Evolutionary conservation across 2,329 filamentous ascomycete genomes (phyloP).

Genomic region (Apiospora kogelbergensis): DNA sequence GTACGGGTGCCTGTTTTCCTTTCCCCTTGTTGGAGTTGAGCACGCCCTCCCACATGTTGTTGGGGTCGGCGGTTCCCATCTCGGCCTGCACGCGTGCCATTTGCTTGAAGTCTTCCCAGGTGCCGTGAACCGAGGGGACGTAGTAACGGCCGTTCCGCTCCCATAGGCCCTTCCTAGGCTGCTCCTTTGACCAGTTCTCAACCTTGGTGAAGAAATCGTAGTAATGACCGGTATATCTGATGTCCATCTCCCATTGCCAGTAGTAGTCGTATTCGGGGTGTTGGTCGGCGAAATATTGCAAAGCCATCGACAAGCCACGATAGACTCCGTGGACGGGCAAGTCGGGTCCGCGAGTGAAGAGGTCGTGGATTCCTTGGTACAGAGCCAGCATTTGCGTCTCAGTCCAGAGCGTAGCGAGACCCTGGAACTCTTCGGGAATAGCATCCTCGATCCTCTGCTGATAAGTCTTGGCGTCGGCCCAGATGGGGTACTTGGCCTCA

Average conservation of each 20-base stretch:
- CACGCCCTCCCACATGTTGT: constrained; percentile 65
- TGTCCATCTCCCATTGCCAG: constrained; percentile 96
- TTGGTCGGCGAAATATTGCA: constrained; percentile 87
- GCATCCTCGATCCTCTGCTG: constrained; percentile 64
- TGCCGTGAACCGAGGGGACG: constrained; percentile 71
- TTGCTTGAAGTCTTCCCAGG: constrained; percentile 77
- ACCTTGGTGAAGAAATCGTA: constrained; percentile 72
- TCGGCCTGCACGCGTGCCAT: constrained; percentile 76
- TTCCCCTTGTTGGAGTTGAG: constrained; percentile 42
- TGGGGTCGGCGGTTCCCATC: constrained; percentile 62
- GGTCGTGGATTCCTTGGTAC: constrained; percentile 84
- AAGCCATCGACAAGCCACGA: constrained; percentile 87
- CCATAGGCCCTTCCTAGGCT: constrained; percentile 80
- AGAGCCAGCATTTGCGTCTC: constrained; percentile 89
- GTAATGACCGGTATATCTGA: constrained; percentile 86
- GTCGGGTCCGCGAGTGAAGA: constrained; percentile 63
- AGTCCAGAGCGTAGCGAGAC: constrained; percentile 89
- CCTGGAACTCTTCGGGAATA: constrained; percentile 81
- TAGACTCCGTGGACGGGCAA: constrained; percentile 90
- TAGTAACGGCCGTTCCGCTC: constrained; percentile 79
- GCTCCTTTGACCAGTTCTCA: constrained; percentile 66
- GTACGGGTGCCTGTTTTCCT: constrained; percentile 28
- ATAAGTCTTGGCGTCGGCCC: constrained; percentile 72
- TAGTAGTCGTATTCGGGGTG: constrained; percentile 90
- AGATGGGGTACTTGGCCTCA: constrained; percentile 72